A percentile compares a stretch with the other conserved stretches of the same genome.
These are phyloP conservation scores for Pleurostoma richardsiae DNA, from an alignment of 2,329 filamentous ascomycete species.

Conservation along the genomic window DNA sequence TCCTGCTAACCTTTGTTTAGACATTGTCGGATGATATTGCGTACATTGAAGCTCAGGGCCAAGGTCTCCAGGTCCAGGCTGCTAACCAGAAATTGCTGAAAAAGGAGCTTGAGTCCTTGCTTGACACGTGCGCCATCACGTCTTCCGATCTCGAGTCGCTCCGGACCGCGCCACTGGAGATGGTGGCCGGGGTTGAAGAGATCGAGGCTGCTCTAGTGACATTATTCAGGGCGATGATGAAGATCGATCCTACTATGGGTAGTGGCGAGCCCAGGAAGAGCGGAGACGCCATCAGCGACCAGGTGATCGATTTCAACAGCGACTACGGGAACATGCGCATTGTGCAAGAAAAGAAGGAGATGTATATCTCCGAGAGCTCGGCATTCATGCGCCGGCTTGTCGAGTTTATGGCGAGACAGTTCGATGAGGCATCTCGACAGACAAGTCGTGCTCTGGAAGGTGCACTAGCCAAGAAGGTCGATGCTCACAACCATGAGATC, in stretches of 20 bases:
- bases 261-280: constrained; percentile 41
- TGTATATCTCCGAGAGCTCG: constrained; percentile 72
- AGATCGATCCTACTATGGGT: constrained; percentile 80
- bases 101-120: constrained; percentile 80
- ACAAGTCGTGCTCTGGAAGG: constrained; percentile 61
- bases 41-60: constrained; percentile 95
- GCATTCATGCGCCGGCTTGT: constrained; percentile 75
- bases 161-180: constrained; percentile 67
- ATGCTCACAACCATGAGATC: constrained; percentile 64
- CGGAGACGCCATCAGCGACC: constrained; percentile 41
- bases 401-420: constrained; percentile 77
- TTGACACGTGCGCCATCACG: constrained; percentile 88
- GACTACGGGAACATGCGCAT: constrained; percentile 89
- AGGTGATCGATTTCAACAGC: constrained; percentile 53
- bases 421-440: constrained; percentile 69
- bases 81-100: constrained; percentile 94
- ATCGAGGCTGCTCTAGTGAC: constrained; percentile 74
- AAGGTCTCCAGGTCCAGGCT: constrained; percentile 94
- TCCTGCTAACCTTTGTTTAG: constrained; percentile 36
- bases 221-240: constrained; percentile 87
- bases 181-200: constrained; percentile 63
- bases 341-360: constrained; percentile 88
- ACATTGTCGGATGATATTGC: constrained; percentile 93
- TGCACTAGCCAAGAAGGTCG: constrained; percentile 60
- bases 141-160: constrained; percentile 69